These are phyloP conservation scores for Thermomucor indicae-seudaticae DNA, from an alignment of 371 early-diverging fungal genomes.

Conservation along the genomic window DNA sequence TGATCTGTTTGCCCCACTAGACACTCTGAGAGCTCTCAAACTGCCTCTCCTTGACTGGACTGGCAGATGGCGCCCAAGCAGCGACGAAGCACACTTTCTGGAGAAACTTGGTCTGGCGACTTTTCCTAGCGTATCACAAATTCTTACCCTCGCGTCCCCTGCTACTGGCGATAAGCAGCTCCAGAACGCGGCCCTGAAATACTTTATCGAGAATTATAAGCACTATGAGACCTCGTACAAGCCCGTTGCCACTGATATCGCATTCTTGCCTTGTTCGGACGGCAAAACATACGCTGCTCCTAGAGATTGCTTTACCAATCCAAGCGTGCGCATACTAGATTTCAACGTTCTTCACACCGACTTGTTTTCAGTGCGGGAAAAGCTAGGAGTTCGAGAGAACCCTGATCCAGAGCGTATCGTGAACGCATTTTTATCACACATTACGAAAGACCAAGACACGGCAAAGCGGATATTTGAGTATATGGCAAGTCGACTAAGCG, in stretches of 20 bases:
- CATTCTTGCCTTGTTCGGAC: conserved; percentile 65
- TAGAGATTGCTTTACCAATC: conserved; percentile 60
- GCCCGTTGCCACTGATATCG: conserved; percentile 32
- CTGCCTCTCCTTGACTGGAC: conserved; percentile 76
- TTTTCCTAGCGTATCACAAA: conserved; percentile 47
- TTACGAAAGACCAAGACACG: conserved; percentile 31
- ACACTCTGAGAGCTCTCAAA: conserved; percentile 54
- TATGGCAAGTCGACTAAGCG: conserved; percentile 62
- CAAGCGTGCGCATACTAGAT: conserved; percentile 59
- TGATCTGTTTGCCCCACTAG: conserved; percentile 71
- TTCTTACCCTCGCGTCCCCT: conserved; percentile 54
- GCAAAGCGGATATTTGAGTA: conserved; percentile 67
- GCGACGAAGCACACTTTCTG: conserved; percentile 64
- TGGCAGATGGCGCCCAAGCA: conserved; percentile 46
- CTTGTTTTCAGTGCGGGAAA: conserved; percentile 51
- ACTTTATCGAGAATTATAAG: conserved; percentile 71
- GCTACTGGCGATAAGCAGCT: conserved; percentile 21
- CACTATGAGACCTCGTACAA: conserved; percentile 50
- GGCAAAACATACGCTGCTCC: conserved; percentile 44
- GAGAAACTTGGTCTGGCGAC: conserved; percentile 58
- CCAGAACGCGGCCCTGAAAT: conserved; percentile 54
- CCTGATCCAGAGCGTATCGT: conserved; percentile 51
- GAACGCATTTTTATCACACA: conserved; percentile 38
- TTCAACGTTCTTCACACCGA: conserved; percentile 63
- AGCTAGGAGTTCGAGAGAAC: conserved; percentile 66